A percentile compares a stretch with the other conserved stretches of the same genome.
phyloP scores from a whole-genome alignment of 805 yeast genomes.

The Ogataea paraovalis region DNA sequence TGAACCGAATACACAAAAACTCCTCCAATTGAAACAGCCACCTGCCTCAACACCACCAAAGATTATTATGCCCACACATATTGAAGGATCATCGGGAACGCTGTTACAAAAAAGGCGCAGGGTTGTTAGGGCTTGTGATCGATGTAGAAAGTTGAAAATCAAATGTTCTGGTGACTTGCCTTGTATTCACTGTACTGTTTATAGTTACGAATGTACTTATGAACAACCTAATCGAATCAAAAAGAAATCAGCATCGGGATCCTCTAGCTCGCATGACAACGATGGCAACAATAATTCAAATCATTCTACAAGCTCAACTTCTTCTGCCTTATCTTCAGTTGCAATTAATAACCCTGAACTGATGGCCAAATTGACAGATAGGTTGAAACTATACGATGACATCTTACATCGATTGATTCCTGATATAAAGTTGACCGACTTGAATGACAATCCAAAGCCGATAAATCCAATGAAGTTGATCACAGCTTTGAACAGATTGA shows the following conservation, averaged over 20 bases:
- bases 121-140: slow-evolving; percentile 48
- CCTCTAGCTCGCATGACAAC: background rate
- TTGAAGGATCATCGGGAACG: slow-evolving; percentile 11
- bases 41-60: slow-evolving; percentile 20
- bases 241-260: slow-evolving; percentile 30
- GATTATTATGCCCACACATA: slow-evolving; percentile 25
- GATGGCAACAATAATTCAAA: background rate
- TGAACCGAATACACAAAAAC: background rate
- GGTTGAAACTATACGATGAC: slow-evolving; percentile 32
- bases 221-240: slow-evolving; percentile 54
- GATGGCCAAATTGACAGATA: slow-evolving; percentile 29
- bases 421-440: slow-evolving; percentile 29
- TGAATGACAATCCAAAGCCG: slow-evolving; percentile 29
- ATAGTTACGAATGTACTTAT: slow-evolving; percentile 79
- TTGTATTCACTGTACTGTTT: slow-evolving; percentile 70
- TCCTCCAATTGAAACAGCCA: slow-evolving; percentile 9
- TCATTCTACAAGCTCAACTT: slow-evolving; percentile 1
- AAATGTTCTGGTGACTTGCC: slow-evolving; percentile 51
- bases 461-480: slow-evolving; percentile 32
- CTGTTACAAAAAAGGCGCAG: slow-evolving; percentile 32
- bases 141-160: slow-evolving; percentile 47
- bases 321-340: slow-evolving; percentile 16
- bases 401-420: slow-evolving; percentile 30
- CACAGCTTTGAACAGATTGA: slow-evolving; percentile 27
- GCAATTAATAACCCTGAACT: slow-evolving; percentile 19